Conservation (phyloP, 78 protist genomes). For the Blattamonas nauphoetae region DNA sequence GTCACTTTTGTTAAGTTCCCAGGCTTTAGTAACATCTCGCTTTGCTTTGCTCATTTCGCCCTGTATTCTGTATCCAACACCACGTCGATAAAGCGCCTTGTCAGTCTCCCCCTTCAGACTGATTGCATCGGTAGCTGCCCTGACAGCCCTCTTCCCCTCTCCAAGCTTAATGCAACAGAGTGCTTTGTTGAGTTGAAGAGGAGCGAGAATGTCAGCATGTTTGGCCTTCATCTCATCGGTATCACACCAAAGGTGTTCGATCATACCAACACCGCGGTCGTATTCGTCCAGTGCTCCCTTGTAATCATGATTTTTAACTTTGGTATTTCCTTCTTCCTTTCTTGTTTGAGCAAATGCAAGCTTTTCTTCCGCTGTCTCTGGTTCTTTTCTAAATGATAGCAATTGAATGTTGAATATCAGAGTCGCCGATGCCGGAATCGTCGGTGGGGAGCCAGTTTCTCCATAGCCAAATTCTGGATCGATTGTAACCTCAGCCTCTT, state of each 20-base stretch:
- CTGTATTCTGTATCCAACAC: background rate
- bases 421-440: slow-evolving; percentile 32
- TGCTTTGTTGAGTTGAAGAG: background rate
- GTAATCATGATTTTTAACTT: background rate
- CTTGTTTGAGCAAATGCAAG: background rate
- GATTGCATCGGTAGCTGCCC: background rate
- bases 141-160: background rate
- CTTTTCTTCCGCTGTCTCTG: background rate
- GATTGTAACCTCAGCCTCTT: background rate
- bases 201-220: background rate
- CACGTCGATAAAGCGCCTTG: background rate
- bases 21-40: background rate
- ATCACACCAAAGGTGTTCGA: background rate
- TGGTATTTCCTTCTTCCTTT: background rate
- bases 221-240: background rate
- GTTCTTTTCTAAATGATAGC: background rate
- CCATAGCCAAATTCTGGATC: slow-evolving; percentile 35
- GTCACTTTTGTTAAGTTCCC: background rate
- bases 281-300: background rate
- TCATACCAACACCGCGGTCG: background rate
- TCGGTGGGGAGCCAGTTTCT: slow-evolving; percentile 2
- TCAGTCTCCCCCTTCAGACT: background rate
- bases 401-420: slow-evolving; percentile 36
- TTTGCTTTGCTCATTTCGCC: background rate
- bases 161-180: background rate